Conservation (phyloP, 2,329 filamentous ascomycete species). For the Botrytis medusae region DNA sequence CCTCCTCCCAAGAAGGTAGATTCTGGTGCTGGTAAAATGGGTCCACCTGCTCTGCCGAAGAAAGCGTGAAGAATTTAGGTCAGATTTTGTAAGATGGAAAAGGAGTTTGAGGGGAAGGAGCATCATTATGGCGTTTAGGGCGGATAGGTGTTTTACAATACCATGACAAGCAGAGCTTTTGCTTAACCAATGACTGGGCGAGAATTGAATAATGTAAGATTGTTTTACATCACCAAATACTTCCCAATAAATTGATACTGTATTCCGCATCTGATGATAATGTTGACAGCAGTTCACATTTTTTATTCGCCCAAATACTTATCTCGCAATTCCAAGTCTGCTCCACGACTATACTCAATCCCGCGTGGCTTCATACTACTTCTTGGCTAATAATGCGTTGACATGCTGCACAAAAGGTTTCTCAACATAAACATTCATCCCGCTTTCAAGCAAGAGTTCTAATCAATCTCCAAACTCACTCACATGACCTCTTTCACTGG, state of each 20-base stretch:
- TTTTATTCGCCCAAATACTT: background rate
- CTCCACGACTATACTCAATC: too few species aligned
- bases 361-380: background rate
- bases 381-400: background rate
- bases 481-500: constrained; percentile 7
- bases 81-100: background rate
- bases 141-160: constrained; percentile 6
- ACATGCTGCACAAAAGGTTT: background rate
- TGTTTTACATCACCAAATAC: background rate
- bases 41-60: constrained; percentile 37
- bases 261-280: background rate
- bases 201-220: background rate
- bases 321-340: background rate
- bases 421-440: background rate
- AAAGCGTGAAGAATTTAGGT: background rate
- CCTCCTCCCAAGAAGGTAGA: constrained; percentile 75
- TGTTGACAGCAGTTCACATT: background rate
- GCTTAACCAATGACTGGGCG: background rate
- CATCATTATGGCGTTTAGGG: background rate
- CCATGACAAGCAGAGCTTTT: background rate
- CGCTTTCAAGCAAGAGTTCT: constrained; percentile 3
- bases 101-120: background rate
- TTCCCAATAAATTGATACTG: background rate
- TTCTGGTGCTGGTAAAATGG: constrained; percentile 57
- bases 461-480: background rate